Evolutionary conservation across 331 rosid species (phyloP), one percentile per base, ranked within the genome.

Genomic region (Rhamnella rubrinervis): DNA sequence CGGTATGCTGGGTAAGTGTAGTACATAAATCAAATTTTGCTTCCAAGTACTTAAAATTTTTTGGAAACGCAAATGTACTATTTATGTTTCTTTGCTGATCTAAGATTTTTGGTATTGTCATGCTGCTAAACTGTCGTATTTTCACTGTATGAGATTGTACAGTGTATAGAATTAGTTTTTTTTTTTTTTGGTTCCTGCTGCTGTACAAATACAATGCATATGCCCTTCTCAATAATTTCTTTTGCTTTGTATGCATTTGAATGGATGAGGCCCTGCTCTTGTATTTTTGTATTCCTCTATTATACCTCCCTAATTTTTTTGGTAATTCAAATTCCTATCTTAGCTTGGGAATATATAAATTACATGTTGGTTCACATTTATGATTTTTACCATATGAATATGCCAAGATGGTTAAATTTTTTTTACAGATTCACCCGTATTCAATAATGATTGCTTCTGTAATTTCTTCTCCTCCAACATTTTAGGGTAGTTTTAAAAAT

Each of bases 1-100:
- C 63, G 60, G 40, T 67, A 53, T 72, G 77, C 75, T 76, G 55
- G 40, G 73, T 25, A 51, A 56, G 71, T 60, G 72, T 38, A 19
- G 40, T 41, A 44, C 69, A 25, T 56, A 15, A 9, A 66, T 49
- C 40, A 77, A 31, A 18, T 77, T 77, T 74, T 74, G 13, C 49
- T 44, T 44, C 49, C 49, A 44, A 44, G 49, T 44, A 44, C 75
- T 77, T 71, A 49, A 20, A 35, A 57, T 28, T 37, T 38, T 47
- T 46, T 69, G 59, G 82, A 78, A 72, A 38, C 63, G 38, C 65
- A 44, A 37, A 56, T 77, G 80, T 75, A 80, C 58, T 68, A 59
- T 74, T 68, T 62, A 44, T 19, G 15, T n/a, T 39, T 40, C 16
- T 19, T 14, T 17, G 23, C 11, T 53, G 58, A 53, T 21, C 58